Evolutionary conservation across 768 basidiomycete species (phyloP), one percentile per base, ranked within the genome.

Genomic region (Leucosporidium scottii): DNA sequence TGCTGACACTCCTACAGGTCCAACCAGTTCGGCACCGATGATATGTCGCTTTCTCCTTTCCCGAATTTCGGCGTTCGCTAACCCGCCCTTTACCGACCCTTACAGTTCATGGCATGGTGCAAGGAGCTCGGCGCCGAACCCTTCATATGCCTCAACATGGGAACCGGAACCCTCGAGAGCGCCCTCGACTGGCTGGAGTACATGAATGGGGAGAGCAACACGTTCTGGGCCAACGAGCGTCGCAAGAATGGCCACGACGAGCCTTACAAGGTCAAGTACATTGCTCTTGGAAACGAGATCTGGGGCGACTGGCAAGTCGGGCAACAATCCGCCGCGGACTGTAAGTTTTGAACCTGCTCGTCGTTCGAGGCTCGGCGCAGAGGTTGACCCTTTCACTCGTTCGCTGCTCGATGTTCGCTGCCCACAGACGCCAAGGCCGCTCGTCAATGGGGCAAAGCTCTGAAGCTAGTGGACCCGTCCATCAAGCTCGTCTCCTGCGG

Each of bases 61-160:
- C 34, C 34, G 6, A 6, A 5, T 12, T 12, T 36, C 34, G 34
- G 34, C 34, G 34, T 12, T 36, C 34, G 34, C 34, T 36, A 36
- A 36, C 12, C 34, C 12, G 5, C 12, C 34, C 34, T 36, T 36
- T 12, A 6, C 12, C 34, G 34, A 5, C 34, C 34, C 6, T 36
- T 36, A 83, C 62, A 83, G 73, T 85, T 85, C 74, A 83, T 85
- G 55, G 77, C 81, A 61, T 86, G 84, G 80, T 84, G 83, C 69
- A 79, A 81, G 15, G 79, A 77, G 20, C 77, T 83, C 1, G 81
- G 81, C 9, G 81, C 81, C 18, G 84, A 86, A 74, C 85, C 85
- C 1, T 85, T 81, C 74, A 82, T 86, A 57, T 84, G 84, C 68
- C 73, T 85, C 36, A 85, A 85, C 75, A 85, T 86, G 85, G 85